phyloP scores from a whole-genome alignment of 2,329 filamentous ascomycete species.

The Alternaria solani region DNA sequence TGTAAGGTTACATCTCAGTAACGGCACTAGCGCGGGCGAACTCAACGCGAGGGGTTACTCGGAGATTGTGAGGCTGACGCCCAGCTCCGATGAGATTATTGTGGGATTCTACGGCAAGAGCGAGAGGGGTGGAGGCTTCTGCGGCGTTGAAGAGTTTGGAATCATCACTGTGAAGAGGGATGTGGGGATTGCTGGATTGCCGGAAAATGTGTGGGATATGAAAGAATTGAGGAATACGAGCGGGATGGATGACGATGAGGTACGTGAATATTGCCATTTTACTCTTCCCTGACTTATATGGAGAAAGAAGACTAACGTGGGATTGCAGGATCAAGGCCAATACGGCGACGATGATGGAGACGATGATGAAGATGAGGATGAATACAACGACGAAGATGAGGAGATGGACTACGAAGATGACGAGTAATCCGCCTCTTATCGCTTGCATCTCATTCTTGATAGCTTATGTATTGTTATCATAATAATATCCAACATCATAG shows the following conservation, averaged over 20 bases:
- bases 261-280: slow-evolving; percentile 4
- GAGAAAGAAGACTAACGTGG: background rate
- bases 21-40: slow-evolving; percentile 42
- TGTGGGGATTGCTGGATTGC: slow-evolving; percentile 52
- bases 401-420: background rate
- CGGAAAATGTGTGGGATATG: slow-evolving; percentile 54
- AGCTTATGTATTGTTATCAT: too few relatives aligned
- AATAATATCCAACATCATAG: too few relatives aligned
- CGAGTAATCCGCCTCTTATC: background rate
- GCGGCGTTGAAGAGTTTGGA: slow-evolving; percentile 53
- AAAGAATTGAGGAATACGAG: slow-evolving; percentile 52
- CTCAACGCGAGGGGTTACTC: slow-evolving; percentile 29
- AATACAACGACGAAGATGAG: background rate
- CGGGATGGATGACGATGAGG: slow-evolving; percentile 9
- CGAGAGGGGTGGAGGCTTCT: slow-evolving; percentile 26
- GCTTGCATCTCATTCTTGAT: too few relatives aligned
- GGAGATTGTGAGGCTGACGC: slow-evolving; percentile 39
- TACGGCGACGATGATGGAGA: background rate
- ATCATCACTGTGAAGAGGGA: slow-evolving; percentile 57
- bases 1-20: slow-evolving; percentile 41
- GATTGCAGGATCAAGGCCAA: background rate
- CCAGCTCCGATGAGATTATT: slow-evolving; percentile 50
- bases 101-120: slow-evolving; percentile 59
- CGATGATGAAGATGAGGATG: background rate
- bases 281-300: background rate